Base-by-base conservation (phyloP, 2,329 filamentous ascomycete genomes). In the Colletotrichum filicis region DNA sequence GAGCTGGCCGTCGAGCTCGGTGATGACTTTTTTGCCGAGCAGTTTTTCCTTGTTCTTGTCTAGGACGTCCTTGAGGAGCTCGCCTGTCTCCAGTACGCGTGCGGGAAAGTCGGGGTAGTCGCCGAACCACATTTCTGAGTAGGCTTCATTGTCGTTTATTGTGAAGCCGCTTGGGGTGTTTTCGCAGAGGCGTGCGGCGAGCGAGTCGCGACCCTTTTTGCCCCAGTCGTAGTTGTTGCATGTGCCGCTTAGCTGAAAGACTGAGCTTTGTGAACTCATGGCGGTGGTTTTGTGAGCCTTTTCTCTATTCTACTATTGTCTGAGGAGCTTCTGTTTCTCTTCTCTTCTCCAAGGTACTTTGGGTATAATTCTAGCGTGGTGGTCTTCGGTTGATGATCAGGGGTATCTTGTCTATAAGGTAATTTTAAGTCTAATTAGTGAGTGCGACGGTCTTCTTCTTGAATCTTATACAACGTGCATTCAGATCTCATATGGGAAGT, bases 41-140 rank as follows among this genome's bases (percentile, higher is more conserved):
- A 94, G 85, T 71, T 89, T 84, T 24, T 92, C 86, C 46, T 91
- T 86, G 78, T 93, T 85, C 67, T 84, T 83, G 75, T 92, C 87
- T 37, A 95, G 82, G 19, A 93, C 88, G 26, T 92, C 87, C 74
- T 90, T 87, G 1, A 95, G 87, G 32, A 88, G 84, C 79, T 94
- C 89, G 32, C 90, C 91, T 0, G 89, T 92, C 26, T 85, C 83
- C 19, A 93, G 82, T 1, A 93, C 85, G 66, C 90, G 89, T 1
- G 91, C 93, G 0, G 92, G 92, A 30, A 92, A 88, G 52, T 90
- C 90, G 0, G 92, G 92, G 78, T 95, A 94, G 57, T 93, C 94
- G 4, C 92, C 93, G 85, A 95, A 93, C 93, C 93, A 95, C 87
- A 92, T 90, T 87, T 88, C 86, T 0, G 86, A 86, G 78, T 95